These are phyloP conservation scores for Rhamnella rubrinervis DNA, from an alignment of 331 rosid genomes.

Conservation along the genomic window DNA sequence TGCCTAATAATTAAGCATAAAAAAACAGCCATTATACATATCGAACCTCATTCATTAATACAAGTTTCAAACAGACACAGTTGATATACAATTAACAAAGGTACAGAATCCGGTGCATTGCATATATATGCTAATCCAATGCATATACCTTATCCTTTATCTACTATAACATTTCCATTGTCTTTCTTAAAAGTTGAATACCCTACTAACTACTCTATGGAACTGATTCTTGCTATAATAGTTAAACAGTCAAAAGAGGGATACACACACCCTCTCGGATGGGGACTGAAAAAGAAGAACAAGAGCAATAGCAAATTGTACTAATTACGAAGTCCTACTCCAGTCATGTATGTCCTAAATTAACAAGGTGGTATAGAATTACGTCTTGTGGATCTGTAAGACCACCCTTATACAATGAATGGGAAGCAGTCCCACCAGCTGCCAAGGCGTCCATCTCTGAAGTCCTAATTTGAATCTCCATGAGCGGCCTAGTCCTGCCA, in stretches of 20 bases:
- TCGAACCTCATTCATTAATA: not conserved
- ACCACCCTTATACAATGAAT: slow-evolving; percentile 92
- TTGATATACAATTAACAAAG: too few species aligned
- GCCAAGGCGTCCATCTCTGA: slow-evolving; percentile 78
- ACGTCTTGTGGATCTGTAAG: slow-evolving; percentile 88
- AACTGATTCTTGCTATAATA: too few species aligned
- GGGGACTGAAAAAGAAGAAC: too few species aligned
- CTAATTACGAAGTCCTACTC: too few species aligned
- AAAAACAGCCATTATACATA: slow-evolving; percentile 7
- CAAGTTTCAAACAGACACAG: not conserved
- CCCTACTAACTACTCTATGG: too few species aligned
- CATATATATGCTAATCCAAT: not conserved
- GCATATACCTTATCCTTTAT: too few species aligned
- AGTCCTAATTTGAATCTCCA: slow-evolving; percentile 90
- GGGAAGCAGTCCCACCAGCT: slow-evolving; percentile 80
- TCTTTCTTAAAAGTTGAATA: too few species aligned
- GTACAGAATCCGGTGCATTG: not conserved
- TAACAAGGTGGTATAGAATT: slow-evolving; percentile 1
- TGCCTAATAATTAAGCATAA: slow-evolving; percentile 48
- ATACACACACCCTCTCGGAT: too few species aligned
- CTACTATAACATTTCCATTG: too few species aligned
- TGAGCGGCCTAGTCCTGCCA: slow-evolving; percentile 54
- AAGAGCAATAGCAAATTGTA: too few species aligned
- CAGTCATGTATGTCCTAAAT: too few species aligned
- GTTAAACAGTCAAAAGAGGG: too few species aligned